Conservation (phyloP, 768 basidiomycete genomes). For the Trametes cinnabarina region DNA sequence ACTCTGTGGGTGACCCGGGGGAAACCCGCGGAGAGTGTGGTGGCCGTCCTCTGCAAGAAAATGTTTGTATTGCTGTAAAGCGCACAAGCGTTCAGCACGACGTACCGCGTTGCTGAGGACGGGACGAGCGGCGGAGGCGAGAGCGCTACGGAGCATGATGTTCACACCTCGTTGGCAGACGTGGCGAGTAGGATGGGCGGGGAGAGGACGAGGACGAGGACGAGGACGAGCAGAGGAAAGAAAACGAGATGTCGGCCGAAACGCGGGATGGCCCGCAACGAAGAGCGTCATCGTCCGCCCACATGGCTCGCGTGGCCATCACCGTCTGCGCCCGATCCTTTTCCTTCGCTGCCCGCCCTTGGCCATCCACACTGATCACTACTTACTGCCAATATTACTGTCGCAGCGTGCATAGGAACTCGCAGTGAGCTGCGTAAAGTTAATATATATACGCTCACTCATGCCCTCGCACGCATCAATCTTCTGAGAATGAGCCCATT, state of each 20-base stretch:
- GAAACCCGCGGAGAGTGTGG: slow-evolving; percentile 76
- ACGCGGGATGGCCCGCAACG: slow-evolving; percentile 12
- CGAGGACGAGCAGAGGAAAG: slow-evolving; percentile 1
- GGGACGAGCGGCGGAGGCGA: slow-evolving; percentile 57
- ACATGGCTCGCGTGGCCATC: slow-evolving; percentile 15
- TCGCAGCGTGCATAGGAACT: not conserved
- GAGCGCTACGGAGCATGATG: slow-evolving; percentile 66
- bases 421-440: not conserved
- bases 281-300: slow-evolving; percentile 18
- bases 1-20: slow-evolving; percentile 73
- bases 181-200: slow-evolving; percentile 6
- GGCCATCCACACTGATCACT: too few species aligned
- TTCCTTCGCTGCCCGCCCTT: not conserved
- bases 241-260: slow-evolving; percentile 28
- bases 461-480: not conserved
- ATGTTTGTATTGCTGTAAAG: slow-evolving; percentile 16
- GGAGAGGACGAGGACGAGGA: slow-evolving; percentile 15
- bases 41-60: slow-evolving; percentile 57
- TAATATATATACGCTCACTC: not conserved
- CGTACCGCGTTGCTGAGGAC: slow-evolving; percentile 50
- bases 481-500: not conserved
- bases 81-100: slow-evolving; percentile 7
- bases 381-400: not conserved
- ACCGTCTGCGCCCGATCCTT: slow-evolving; percentile 12
- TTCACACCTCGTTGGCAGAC: not conserved